Conservation (phyloP, 1,284 basidiomycete species). For the Thelephora terrestris region DNA sequence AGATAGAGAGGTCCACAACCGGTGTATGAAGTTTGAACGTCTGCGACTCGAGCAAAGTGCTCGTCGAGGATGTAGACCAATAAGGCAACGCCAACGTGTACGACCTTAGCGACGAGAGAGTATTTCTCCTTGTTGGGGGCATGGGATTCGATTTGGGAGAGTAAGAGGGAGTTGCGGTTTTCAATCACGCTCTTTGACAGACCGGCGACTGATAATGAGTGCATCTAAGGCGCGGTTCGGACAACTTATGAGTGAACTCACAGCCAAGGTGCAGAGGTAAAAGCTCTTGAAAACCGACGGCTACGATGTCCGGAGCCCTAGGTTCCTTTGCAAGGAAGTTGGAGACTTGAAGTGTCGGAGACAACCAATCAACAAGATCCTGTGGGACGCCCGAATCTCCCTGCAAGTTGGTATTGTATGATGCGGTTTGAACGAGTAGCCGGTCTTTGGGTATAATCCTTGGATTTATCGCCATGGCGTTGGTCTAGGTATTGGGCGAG, state of each 20-base stretch:
- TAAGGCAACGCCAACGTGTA: conserved; percentile 73
- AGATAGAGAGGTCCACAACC: conserved; percentile 69
- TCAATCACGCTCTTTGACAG: conserved; percentile 53
- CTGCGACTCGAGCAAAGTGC: conserved; percentile 48
- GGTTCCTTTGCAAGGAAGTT: conserved; percentile 51
- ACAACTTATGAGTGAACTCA: conserved; percentile 28
- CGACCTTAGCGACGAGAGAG: conserved; percentile 60
- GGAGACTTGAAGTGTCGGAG: conserved; percentile 68
- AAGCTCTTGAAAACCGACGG: conserved; percentile 85
- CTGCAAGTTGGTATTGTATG: conserved; percentile 82
- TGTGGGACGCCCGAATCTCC: conserved; percentile 62
- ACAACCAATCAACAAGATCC: conserved; percentile 76
- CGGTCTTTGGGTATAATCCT: conserved; percentile 18
- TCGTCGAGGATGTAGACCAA: conserved; percentile 74
- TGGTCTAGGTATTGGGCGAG: neutral
- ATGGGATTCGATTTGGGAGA: conserved; percentile 60
- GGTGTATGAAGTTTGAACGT: conserved; percentile 70
- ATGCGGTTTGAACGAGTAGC: conserved; percentile 69
- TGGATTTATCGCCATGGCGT: neutral
- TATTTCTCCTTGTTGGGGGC: conserved; percentile 61
- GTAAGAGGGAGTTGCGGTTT: conserved; percentile 49
- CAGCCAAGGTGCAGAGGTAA: conserved; percentile 74
- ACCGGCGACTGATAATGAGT: conserved; percentile 41
- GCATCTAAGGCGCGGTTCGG: neutral
- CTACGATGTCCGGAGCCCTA: conserved; percentile 72